Conservation (phyloP, 345 rosid species). For the Dipteronia dyeriana region DNA sequence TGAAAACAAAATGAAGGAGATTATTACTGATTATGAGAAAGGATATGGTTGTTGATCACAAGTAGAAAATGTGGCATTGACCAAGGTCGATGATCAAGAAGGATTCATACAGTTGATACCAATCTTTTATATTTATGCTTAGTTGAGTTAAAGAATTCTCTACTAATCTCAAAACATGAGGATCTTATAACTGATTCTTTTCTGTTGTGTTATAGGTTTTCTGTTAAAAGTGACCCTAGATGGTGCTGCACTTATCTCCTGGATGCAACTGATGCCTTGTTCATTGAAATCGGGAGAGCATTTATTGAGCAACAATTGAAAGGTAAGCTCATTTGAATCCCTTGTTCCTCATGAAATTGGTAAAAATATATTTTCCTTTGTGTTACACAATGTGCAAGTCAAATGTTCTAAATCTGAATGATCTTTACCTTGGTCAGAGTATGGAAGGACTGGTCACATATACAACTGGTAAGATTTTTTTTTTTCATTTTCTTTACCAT, state of each 20-base stretch:
- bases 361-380: constrained; percentile 7
- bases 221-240: constrained; percentile 53
- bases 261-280: constrained; percentile 75
- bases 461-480: constrained; percentile 62
- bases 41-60: not conserved
- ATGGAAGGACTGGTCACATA: constrained; percentile 65
- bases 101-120: constrained; percentile 1
- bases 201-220: constrained; percentile 48
- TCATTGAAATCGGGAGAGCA: constrained; percentile 65
- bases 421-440: constrained; percentile 42
- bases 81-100: not conserved
- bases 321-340: constrained; percentile 35
- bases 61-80: not conserved
- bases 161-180: not conserved
- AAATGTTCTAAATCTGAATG: constrained; percentile 3
- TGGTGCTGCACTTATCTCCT: constrained; percentile 84
- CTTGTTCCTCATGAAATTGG: not conserved
- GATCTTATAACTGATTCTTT: constrained; percentile 4
- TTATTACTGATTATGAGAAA: not conserved
- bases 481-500: not conserved
- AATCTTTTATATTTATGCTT: constrained; percentile 1
- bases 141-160: not conserved
- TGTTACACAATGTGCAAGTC: constrained; percentile 18
- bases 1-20: not conserved
- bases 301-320: constrained; percentile 55